Base-by-base conservation (phyloP, 805 yeast species). In the Candida nanaspora region DNA sequence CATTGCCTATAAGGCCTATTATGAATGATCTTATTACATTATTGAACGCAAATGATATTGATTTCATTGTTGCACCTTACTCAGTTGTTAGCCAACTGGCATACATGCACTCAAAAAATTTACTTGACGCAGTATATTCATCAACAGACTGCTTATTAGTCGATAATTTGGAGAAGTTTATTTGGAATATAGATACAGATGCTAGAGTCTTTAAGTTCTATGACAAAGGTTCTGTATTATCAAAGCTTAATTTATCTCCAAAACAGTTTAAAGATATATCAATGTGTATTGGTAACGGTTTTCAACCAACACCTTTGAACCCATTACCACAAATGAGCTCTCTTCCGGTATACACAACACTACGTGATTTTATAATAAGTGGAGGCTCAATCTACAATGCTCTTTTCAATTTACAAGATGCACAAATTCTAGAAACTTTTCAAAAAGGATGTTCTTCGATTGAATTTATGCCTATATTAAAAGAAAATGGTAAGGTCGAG, bases 11-110 rank as follows among this genome's bases (percentile, higher is more conserved):
- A 15, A 66, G 72, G 44, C 69, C 78, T 3, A 72, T 78, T 54
- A 59, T 72, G 41, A 64, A 70, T 40, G 80, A 78, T 46, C 66
- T 87, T 46, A 66, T 84, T 43, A 62, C 67, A 20, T 72, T 75
- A 41, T 75, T 91, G 43, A 68, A 70, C 29, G 72, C 70, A 18
- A 66, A 70, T 37, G 72, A 66, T 3, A 62, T 86, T 11, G 82
- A 80, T 43, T 89, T 73, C 55, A 61, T 87, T 42, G 76, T 88
- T 11, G 83, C 95, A 28, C 98, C 98, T 5, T 88, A 79, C 55
- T 70, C 79, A 34, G 78, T 96, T 0, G 79, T 87, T 63, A 74
- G 80, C 32, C 96, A 91, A 61, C 68, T 93, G 51, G 76, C 84
- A 6, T 87, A 86, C 52, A 63, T 91, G 51, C 70, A 72, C 46